Conservation (phyloP, 73 alveolate genomes). For the Paramecium biaurelia region DNA sequence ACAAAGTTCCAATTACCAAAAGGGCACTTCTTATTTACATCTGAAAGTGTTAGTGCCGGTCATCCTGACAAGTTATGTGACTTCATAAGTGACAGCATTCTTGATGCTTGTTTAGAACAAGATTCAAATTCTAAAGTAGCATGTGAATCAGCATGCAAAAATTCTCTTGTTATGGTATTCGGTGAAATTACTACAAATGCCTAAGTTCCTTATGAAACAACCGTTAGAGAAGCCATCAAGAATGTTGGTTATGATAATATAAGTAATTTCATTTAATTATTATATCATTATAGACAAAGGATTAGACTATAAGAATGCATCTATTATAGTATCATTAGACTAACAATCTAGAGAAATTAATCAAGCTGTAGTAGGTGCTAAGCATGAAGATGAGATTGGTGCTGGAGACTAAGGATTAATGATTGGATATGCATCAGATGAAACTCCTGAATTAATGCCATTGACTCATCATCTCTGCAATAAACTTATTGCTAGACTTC, state of each 20-base stretch:
- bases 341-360: conserved; percentile 91
- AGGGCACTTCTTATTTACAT: conserved; percentile 90
- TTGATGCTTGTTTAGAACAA: conserved; percentile 93
- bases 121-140: conserved; percentile 97
- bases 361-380: conserved; percentile 91
- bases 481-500: conserved; percentile 82
- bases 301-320: conserved; percentile 86
- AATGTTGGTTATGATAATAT: conserved; percentile 95
- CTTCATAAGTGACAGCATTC: conserved; percentile 92
- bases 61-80: conserved; percentile 99
- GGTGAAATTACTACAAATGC: conserved; percentile 95
- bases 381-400: conserved; percentile 92
- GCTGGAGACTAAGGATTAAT: conserved; percentile 99
- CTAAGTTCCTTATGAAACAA: conserved; percentile 82
- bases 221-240: conserved; percentile 90
- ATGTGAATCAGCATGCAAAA: conserved; percentile 95
- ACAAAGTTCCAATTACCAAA: conserved; percentile 63
- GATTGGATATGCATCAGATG: conserved; percentile 99
- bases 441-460: conserved; percentile 95
- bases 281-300: conserved; percentile 81
- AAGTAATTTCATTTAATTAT: conserved; percentile 48
- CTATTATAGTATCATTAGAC: conserved; percentile 88
- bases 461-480: conserved; percentile 93
- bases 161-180: conserved; percentile 88
- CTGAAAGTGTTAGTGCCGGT: conserved; percentile 98